Base-by-base conservation (phyloP, 1,139 yeast species). In the Debaryomyces robertsiae region DNA sequence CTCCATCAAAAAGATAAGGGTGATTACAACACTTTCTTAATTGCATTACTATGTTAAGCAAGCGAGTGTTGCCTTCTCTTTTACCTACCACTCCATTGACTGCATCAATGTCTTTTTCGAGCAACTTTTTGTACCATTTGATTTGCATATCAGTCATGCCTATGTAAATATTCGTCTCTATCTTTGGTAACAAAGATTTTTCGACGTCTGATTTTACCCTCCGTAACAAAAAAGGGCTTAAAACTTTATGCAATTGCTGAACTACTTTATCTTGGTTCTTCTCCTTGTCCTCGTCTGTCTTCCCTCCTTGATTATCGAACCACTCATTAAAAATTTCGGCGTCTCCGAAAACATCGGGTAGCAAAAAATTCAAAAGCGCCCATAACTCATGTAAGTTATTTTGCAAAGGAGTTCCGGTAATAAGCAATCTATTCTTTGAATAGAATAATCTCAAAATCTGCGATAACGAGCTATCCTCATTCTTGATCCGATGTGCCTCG, bases 101-200 rank as follows among this genome's bases (percentile, higher is more conserved):
- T 0, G 98, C 98, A 61, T 91, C 98, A 30, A 93, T 84, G 59
- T 93, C 98, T 58, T 91, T 91, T 57, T 90, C 97, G 39, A 93
- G 67, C 45, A 93, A 73, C 55, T 84, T 84, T 58, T 83, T 85
- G 61, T 93, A 93, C 98, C 98, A 93, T 52, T 79, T 77, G 36
- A 82, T 70, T 65, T 93, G 98, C 98, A 93, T 93, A 16, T 83
- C 86, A 0, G 96, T 80, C 97, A 93, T 89, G 22, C 96, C 96
- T 39, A 89, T 86, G 58, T 93, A 93, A 9, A 93, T 74, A 54
- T 93, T 93, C 41, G 88, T 71, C 63, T 93, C 98, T 45, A 86
- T 84, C 59, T 93, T 93, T 4, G 98, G 98, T 33, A 91, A 65
- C 40, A 93, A 73, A 0, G 96, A 87, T 49, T 82, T 88, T 59